Conservation (phyloP, 768 basidiomycete genomes). For the Boletus reticuloceps region DNA sequence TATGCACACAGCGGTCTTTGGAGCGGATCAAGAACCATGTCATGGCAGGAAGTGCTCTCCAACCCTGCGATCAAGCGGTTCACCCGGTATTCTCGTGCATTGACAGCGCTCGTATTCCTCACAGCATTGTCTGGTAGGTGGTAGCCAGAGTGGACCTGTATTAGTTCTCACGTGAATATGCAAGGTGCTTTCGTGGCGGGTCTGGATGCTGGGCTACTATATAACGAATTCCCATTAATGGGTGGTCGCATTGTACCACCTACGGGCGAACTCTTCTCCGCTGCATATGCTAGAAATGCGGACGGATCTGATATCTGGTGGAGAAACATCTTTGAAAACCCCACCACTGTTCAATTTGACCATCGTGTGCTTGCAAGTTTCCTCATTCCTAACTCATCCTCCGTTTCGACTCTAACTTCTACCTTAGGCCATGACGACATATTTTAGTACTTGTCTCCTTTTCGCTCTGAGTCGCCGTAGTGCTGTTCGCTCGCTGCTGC, state of each 20-base stretch:
- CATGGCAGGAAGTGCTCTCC: constrained; percentile 48
- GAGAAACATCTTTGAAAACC: constrained; percentile 96
- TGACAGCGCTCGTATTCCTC: constrained; percentile 80
- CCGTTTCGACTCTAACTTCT: background rate
- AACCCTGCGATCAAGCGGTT: constrained; percentile 59
- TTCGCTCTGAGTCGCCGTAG: constrained; percentile 57
- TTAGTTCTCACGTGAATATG: background rate
- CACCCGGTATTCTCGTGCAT: constrained; percentile 51
- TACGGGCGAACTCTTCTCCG: constrained; percentile 73
- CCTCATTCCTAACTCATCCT: background rate
- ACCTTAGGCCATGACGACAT: constrained; percentile 80
- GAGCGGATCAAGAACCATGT: constrained; percentile 48
- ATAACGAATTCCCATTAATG: constrained; percentile 98
- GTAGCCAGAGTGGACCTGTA: background rate
- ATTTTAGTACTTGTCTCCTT: constrained; percentile 61
- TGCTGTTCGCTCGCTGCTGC: constrained; percentile 46
- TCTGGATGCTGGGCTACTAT: constrained; percentile 92
- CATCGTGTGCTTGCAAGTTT: constrained; percentile 83
- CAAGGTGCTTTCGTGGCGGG: constrained; percentile 97
- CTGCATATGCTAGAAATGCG: constrained; percentile 64
- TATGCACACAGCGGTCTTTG: constrained; percentile 57
- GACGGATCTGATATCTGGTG: constrained; percentile 86
- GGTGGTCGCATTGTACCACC: constrained; percentile 85
- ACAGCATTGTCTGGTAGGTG: constrained; percentile 87
- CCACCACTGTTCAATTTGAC: constrained; percentile 95